Conservation (phyloP, 75 land plant species). For the Picea glauca region DNA sequence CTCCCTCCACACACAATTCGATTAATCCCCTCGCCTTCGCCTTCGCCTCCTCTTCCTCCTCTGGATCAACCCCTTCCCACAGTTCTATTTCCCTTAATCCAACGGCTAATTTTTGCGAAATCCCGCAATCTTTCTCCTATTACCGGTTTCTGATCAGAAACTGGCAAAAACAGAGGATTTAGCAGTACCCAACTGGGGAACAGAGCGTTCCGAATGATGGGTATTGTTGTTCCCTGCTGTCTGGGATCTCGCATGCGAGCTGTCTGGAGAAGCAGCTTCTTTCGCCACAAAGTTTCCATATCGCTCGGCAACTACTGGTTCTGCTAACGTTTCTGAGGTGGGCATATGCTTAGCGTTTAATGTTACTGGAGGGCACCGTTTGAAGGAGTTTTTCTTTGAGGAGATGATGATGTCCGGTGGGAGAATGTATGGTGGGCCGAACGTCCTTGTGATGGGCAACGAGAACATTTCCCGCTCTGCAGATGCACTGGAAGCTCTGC, state of each 20-base stretch:
- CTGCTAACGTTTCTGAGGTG: neutral
- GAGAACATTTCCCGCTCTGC: constrained; percentile 11
- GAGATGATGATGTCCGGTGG: constrained; percentile 29
- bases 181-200: neutral
- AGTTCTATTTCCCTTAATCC: neutral
- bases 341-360: neutral
- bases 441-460: constrained; percentile 14
- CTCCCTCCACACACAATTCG: neutral
- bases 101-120: neutral
- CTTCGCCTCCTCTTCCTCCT: neutral
- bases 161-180: neutral
- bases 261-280: constrained; percentile 31
- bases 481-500: constrained; percentile 21
- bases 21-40: neutral
- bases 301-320: neutral
- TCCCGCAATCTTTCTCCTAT: neutral
- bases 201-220: constrained; percentile 9
- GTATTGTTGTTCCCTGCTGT: neutral
- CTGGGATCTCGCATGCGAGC: constrained; percentile 2
- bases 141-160: neutral
- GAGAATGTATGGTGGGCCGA: constrained; percentile 22
- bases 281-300: constrained; percentile 32
- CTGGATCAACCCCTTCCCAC: neutral
- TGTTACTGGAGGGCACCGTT: neutral
- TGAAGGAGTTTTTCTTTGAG: neutral